Base-by-base conservation (phyloP, 2,329 filamentous ascomycete species). In the Cercospora berteroae region DNA sequence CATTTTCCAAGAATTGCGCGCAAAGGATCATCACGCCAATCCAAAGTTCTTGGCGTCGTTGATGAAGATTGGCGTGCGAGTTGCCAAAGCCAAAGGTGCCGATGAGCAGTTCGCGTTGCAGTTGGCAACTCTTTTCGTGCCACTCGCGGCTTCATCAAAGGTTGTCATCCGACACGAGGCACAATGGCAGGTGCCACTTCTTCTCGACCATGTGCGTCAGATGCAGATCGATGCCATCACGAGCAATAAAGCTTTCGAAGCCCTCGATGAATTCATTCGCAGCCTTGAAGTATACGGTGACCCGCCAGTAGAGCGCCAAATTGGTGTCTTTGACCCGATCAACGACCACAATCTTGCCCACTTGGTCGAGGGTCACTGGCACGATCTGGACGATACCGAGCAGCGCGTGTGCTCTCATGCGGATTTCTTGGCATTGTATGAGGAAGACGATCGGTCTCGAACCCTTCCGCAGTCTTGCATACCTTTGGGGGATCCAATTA, bases 91-190 rank as follows among this genome's bases (percentile, higher is more conserved):
- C 20, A 68, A 79, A 1, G 73, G 78, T 23, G 69, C 75, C 1
- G 75, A 76, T 0, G 77, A 81, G 61, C 73, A 75, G 0, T 83
- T 82, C 64, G 77, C 78, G 0, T 61, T 77, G 4, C 70, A 76
- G 13, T 75, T 84, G 8, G 79, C 81, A 60, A 79, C 79, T 23
- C 77, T 80, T 58, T 77, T 84, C 16, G 78, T 81, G 2, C 77
- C 80, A 0, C 79, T 83, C 18, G 80, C 80, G 0, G 79, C 82
- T 4, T 84, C 82, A 36, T 81, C 82, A 4, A 86, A 85, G 68
- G 80, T 85, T 1, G 80, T 82, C 33, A 81, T 86, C n/a, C 79
- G 84, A 7, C 83, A 85, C 66, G 84, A 86, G 72, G 83, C 84
- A 1, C 83, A 83, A 63, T 84, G 80, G 79, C 81, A 79, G 10